Evolutionary conservation across 495 filamentous ascomycete species (phyloP).

Genomic region (Lophium mytilinum): DNA sequence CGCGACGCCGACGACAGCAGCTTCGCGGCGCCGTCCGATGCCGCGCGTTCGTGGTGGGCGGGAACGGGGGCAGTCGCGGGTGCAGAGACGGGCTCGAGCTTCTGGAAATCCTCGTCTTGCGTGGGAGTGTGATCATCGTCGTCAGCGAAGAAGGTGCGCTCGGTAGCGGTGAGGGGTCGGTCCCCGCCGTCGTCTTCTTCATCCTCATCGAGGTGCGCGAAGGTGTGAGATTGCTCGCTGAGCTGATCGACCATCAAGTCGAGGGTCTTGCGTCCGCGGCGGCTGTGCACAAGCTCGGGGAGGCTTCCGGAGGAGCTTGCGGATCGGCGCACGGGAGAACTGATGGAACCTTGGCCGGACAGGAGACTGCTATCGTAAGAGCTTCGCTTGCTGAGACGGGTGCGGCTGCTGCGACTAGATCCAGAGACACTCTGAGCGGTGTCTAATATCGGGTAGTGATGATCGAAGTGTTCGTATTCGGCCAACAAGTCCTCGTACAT

Average conservation of each 20-base stretch:
- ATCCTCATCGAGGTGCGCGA: constrained; percentile 14
- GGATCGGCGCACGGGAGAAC: constrained; percentile 46
- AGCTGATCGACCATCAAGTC: constrained; percentile 22
- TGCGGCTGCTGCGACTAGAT: constrained; percentile 44
- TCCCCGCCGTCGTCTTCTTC: constrained; percentile 4
- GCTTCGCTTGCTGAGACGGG: constrained; percentile 51
- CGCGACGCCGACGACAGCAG: background rate
- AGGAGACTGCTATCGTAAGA: constrained; percentile 50
- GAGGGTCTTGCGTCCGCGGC: constrained; percentile 13
- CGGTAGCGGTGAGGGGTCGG: background rate
- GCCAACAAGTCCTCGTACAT: constrained; percentile 44
- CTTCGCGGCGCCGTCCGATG: constrained; percentile 2
- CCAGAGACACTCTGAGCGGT: constrained; percentile 32
- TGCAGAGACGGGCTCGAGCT: background rate
- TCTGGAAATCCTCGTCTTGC: background rate
- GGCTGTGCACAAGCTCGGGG: constrained; percentile 47
- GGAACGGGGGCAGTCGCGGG: background rate
- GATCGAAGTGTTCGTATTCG: constrained; percentile 41
- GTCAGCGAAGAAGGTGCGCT: constrained; percentile 14
- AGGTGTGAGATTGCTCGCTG: constrained; percentile 19
- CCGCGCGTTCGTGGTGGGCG: constrained; percentile 1
- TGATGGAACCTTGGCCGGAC: constrained; percentile 31
- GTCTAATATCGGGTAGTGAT: constrained; percentile 38
- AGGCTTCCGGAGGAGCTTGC: constrained; percentile 49
- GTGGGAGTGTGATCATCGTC: constrained; percentile 6